These are phyloP conservation scores for Naganishia sp. DNA, from an alignment of 1,284 basidiomycete species.

Conservation along the genomic window DNA sequence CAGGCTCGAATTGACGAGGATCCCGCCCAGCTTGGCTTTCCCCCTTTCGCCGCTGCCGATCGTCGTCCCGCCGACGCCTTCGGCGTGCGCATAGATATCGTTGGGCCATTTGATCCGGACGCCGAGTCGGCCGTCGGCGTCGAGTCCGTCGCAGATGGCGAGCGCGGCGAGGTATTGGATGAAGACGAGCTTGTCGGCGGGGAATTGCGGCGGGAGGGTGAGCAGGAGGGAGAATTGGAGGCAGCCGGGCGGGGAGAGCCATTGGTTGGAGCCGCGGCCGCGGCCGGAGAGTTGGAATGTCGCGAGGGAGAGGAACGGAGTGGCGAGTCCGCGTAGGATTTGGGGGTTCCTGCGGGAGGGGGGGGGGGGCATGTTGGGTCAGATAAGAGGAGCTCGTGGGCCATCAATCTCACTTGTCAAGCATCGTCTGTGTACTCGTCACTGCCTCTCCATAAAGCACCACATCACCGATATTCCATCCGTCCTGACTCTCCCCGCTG, in stretches of 20 bases:
- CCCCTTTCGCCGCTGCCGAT: conserved; percentile 52
- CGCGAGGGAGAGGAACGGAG: conserved; percentile 74
- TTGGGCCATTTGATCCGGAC: conserved; percentile 97
- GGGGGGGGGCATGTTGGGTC: not conserved
- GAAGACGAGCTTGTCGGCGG: conserved; percentile 77
- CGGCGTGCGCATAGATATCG: conserved; percentile 75
- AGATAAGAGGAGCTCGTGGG: conserved; percentile 1
- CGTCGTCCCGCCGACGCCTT: conserved; percentile 51
- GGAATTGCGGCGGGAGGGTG: conserved; percentile 61
- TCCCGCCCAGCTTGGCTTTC: conserved; percentile 76
- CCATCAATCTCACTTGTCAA: conserved; percentile 70
- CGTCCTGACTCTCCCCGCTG: conserved; percentile 32
- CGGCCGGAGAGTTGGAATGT: conserved; percentile 84
- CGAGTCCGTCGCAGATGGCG: conserved; percentile 77
- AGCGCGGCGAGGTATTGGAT: conserved; percentile 92
- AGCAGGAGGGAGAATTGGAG: conserved; percentile 82
- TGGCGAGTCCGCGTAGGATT: conserved; percentile 69
- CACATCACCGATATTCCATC: conserved; percentile 70
- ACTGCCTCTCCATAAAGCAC: conserved; percentile 85
- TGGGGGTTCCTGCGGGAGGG: conserved; percentile 66
- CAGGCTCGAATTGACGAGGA: conserved; percentile 87
- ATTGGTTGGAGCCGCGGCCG: conserved; percentile 84
- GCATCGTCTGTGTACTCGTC: conserved; percentile 91
- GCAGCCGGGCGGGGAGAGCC: conserved; percentile 90
- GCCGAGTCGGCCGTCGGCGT: conserved; percentile 59